Evolutionary conservation across 768 basidiomycete genomes (phyloP).

Genomic region (Boletus rex-veris): DNA sequence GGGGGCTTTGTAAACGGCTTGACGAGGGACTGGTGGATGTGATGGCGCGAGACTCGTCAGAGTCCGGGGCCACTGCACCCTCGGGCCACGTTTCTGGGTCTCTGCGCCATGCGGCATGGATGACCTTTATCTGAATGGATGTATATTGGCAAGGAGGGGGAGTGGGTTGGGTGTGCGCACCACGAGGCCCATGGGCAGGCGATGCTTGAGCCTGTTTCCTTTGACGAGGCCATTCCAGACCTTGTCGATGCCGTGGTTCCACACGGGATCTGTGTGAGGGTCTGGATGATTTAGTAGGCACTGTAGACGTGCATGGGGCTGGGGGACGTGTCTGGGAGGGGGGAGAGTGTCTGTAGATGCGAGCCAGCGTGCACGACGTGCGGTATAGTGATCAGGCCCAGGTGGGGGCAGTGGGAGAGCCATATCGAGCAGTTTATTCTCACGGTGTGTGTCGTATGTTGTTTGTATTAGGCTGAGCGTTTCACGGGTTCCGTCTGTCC

Average conservation of each 20-base stretch:
- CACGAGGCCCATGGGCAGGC: slow-evolving; percentile 59
- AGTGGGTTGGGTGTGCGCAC: slow-evolving; percentile 40
- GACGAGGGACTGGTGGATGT: neutral
- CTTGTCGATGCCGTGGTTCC: slow-evolving; percentile 54
- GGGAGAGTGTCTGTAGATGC: slow-evolving; percentile 21
- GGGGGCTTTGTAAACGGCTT: slow-evolving; percentile 1
- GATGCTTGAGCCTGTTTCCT: slow-evolving; percentile 56
- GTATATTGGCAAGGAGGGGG: neutral
- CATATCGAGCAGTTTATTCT: slow-evolving; percentile 23
- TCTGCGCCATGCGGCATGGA: slow-evolving; percentile 71
- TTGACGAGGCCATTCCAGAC: slow-evolving; percentile 61
- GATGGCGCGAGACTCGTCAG: slow-evolving; percentile 45
- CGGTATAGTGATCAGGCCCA: slow-evolving; percentile 61
- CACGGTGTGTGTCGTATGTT: slow-evolving; percentile 5
- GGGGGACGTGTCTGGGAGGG: slow-evolving; percentile 29
- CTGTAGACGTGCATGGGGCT: slow-evolving; percentile 49
- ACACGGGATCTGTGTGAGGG: slow-evolving; percentile 49
- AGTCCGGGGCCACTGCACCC: slow-evolving; percentile 55
- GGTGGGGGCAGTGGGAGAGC: slow-evolving; percentile 48
- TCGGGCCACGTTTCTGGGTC: slow-evolving; percentile 72
- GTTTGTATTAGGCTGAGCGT: no score
- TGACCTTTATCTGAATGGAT: slow-evolving; percentile 57
- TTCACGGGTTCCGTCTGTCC: neutral
- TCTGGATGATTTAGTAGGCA: slow-evolving; percentile 45
- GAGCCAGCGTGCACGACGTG: slow-evolving; percentile 64